Base-by-base conservation (phyloP, 2,329 filamentous ascomycete genomes). In the Cryphonectria parasitica region DNA sequence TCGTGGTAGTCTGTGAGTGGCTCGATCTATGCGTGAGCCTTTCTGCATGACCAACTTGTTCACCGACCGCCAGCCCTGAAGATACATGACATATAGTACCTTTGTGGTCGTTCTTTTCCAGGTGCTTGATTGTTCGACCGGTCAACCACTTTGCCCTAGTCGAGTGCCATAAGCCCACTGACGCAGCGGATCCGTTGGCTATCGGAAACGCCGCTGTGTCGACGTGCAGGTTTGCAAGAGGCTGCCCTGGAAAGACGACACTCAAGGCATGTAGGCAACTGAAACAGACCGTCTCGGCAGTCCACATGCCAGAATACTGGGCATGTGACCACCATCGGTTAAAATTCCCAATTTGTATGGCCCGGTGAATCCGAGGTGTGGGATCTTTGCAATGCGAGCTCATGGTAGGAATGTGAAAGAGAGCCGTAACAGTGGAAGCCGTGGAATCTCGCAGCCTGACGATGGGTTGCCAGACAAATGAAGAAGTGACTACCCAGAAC, bases 1-100 rank as follows among this genome's bases (percentile, higher is more conserved):
- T 41, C 61, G 60, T 62, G 60, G 36, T 64, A 6, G 39, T 28
- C 13, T 19, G n/a, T 64, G 61, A 64, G n/a, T 64, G 61, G 61
- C 17, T 28, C 39, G 39, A n/a, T 41, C 61, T 7, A 39, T 19
- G 10, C 45, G 45, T 49, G 45, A 7, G 25, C n/a, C 17, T 34
- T 17, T 19, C 36, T 64, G 61, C 61, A 64, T 15, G n/a, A n/a
- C 39, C 61, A 64, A n/a, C 61, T 45, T n/a, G 45, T 28, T 43
- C 36, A 19, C 39, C 39, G 25, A n/a, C 61, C 45, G 7, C 19
- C 45, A 49, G 17, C 7, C 22, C 13, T 15, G 15, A 13, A 64
- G 15, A 19, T 25, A n/a, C 34, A 41, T 11, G 58, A n/a, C 17
- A 17, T 58, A 31, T 28, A 19, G 28, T 31, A 31, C 54, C 17